Evolutionary conservation across 805 yeast species (phyloP).

Genomic region (Komagataella populi): DNA sequence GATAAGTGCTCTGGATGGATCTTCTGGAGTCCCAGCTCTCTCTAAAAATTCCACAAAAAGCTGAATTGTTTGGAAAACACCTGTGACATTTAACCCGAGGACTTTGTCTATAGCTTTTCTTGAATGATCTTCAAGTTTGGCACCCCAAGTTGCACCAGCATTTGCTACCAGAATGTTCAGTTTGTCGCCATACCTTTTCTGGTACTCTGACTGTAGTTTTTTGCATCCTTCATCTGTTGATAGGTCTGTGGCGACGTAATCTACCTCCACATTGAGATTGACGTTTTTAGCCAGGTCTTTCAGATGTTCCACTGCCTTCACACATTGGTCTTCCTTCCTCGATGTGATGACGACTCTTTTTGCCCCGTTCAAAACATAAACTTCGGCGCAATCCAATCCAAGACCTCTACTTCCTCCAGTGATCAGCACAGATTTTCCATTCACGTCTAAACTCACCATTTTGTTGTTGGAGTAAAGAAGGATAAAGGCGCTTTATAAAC

Average conservation of each 20-base stretch:
- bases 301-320: constrained; percentile 32
- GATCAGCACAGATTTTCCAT: constrained; percentile 51
- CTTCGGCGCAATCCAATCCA: constrained; percentile 57
- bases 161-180: constrained; percentile 59
- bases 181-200: constrained; percentile 20
- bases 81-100: constrained; percentile 46
- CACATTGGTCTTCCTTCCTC: constrained; percentile 47
- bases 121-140: constrained; percentile 45
- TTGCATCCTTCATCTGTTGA: constrained; percentile 34
- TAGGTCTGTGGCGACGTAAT: constrained; percentile 44
- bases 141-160: constrained; percentile 78
- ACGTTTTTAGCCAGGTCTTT: constrained; percentile 14
- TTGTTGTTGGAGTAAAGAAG: background rate
- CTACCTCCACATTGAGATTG: constrained; percentile 15
- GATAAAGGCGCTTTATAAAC: background rate
- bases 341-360: constrained; percentile 48
- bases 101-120: constrained; percentile 50
- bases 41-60: constrained; percentile 44
- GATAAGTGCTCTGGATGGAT: constrained; percentile 52
- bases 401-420: constrained; percentile 73
- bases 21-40: constrained; percentile 33
- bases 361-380: constrained; percentile 48
- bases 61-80: constrained; percentile 57
- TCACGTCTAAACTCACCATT: constrained; percentile 22
- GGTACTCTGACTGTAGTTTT: constrained; percentile 26